Evolutionary conservation across 805 yeast genomes (phyloP).

Genomic region (Alloascoidea africana): DNA sequence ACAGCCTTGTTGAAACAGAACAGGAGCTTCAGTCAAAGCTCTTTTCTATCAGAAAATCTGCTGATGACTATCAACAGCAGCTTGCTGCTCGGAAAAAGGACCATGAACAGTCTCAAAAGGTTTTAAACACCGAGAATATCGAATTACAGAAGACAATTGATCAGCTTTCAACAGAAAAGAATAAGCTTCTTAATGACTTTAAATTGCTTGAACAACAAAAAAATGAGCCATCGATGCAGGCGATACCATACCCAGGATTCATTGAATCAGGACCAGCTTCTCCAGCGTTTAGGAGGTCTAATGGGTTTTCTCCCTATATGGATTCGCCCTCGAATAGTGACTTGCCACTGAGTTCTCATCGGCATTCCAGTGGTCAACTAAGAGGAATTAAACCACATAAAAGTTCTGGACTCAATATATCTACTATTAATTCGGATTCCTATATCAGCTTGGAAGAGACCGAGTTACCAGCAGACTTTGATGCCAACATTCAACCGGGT

Average conservation of each 20-base stretch:
- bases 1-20: conserved; percentile 8
- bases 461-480: conserved; percentile 8
- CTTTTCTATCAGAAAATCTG: neutral
- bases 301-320: neutral
- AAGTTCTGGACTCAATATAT: neutral
- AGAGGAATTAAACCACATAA: no score
- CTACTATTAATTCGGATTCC: neutral
- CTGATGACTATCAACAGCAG: conserved; percentile 1
- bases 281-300: neutral
- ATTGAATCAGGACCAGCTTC: neutral
- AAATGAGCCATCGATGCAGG: no score
- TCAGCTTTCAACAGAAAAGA: conserved; percentile 16
- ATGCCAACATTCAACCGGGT: conserved; percentile 2
- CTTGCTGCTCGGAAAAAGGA: conserved; percentile 2
- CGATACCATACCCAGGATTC: no score
- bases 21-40: neutral
- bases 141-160: conserved; percentile 15
- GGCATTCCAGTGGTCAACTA: neutral
- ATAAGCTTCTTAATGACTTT: conserved; percentile 4
- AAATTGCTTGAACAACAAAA: neutral
- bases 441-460: neutral
- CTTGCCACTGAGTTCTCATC: neutral
- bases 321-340: neutral
- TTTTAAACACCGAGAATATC: conserved; percentile 14
- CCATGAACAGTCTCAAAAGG: neutral